Percentiles rank a stretch among this genome's conserved stretches.
Evolutionary conservation across 306 rosid species (phyloP).

Genomic region (Cajanus cajan): DNA sequence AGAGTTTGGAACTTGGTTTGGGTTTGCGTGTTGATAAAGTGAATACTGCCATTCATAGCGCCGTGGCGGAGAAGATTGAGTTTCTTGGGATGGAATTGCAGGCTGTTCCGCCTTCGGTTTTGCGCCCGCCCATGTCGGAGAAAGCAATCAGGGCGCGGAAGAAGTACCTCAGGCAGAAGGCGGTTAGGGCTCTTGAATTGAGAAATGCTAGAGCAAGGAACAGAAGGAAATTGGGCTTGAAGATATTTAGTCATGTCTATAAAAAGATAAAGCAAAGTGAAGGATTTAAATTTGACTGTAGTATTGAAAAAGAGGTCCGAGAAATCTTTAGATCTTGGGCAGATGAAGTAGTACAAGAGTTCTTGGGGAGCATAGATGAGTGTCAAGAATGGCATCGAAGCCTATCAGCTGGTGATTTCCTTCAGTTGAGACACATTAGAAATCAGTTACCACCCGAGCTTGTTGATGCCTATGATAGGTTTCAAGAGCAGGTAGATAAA

Average conservation of each 20-base stretch:
- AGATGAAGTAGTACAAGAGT: conserved; percentile 65
- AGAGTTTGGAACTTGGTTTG: conserved; percentile 59
- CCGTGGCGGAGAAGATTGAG: conserved; percentile 77
- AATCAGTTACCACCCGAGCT: too few species aligned
- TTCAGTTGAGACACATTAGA: too few species aligned
- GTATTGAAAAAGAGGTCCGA: too few species aligned
- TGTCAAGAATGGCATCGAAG: conserved; percentile 68
- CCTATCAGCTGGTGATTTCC: conserved; percentile 70
- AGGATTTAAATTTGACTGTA: conserved; percentile 58
- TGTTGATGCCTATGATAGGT: too few species aligned
- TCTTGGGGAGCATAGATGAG: conserved; percentile 62
- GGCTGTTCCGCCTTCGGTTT: conserved; percentile 70
- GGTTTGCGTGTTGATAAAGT: conserved; percentile 58
- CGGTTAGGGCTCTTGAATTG: conserved; percentile 69
- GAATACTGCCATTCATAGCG: conserved; percentile 72
- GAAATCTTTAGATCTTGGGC: conserved; percentile 71
- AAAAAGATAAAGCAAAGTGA: conserved; percentile 58
- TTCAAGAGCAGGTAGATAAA: too few species aligned
- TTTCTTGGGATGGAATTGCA: conserved; percentile 86
- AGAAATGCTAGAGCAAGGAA: conserved; percentile 84
- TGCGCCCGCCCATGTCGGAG: conserved; percentile 68
- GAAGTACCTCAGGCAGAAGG: conserved; percentile 86
- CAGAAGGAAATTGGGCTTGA: conserved; percentile 75
- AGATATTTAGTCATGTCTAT: conserved; percentile 64
- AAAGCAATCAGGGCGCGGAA: conserved; percentile 88